A percentile compares a stretch with the other conserved stretches of the same genome.
phyloP scores from a whole-genome alignment of 2,329 filamentous ascomycete genomes.

The Diplodia mutila region DNA sequence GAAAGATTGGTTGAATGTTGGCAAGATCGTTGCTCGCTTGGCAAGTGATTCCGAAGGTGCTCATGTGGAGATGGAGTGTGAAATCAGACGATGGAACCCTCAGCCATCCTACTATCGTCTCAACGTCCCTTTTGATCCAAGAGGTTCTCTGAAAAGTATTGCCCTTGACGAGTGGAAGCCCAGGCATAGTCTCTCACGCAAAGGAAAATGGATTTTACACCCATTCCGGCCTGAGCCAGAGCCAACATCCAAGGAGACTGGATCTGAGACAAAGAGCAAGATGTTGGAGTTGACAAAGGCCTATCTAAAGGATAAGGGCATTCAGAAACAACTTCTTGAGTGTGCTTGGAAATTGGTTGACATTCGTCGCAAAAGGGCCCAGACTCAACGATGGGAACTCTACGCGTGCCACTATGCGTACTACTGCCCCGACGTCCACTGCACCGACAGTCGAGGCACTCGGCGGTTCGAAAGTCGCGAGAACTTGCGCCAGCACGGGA shows the following conservation, averaged over 20 bases:
- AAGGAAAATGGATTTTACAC: too few relatives aligned
- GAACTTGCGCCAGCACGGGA: too few relatives aligned
- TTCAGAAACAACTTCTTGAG: background rate
- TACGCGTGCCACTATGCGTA: conserved; percentile 26
- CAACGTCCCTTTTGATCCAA: background rate
- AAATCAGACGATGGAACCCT: background rate
- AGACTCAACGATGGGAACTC: conserved; percentile 28
- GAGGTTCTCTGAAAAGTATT: too few relatives aligned
- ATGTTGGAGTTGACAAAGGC: background rate
- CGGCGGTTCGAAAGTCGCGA: too few relatives aligned
- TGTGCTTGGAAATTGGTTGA: background rate
- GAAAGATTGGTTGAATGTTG: too few relatives aligned
- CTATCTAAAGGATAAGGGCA: background rate
- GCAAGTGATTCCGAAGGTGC: background rate
- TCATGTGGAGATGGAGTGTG: background rate
- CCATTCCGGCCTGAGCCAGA: too few relatives aligned
- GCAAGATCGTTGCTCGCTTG: too few relatives aligned
- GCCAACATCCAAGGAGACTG: too few relatives aligned
- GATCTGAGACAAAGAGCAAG: background rate
- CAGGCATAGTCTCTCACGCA: background rate
- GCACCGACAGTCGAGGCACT: background rate
- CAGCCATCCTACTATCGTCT: background rate
- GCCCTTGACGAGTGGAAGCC: background rate
- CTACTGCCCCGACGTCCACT: conserved; percentile 18
- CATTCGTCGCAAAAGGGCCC: conserved; percentile 14